Percentiles rank a stretch among this genome's conserved stretches.
phyloP scores from a whole-genome alignment of 345 rosid species.

The Eutrema yunnanense region DNA sequence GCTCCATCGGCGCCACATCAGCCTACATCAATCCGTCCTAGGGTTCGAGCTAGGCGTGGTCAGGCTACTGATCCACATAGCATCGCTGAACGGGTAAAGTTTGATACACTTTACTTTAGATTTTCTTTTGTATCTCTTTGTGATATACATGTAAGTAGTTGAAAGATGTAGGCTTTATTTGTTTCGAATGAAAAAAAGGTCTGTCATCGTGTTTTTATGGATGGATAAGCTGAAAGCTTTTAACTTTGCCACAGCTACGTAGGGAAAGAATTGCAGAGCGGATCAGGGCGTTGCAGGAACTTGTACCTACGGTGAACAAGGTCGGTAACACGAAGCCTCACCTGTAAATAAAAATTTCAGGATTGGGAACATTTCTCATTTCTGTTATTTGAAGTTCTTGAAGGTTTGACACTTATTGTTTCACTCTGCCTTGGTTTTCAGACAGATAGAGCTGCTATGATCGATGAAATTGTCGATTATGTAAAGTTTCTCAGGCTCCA shows the following conservation, averaged over 20 bases:
- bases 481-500: constrained; percentile 98
- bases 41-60: constrained; percentile 98
- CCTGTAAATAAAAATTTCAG: neutral
- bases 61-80: constrained; percentile 99
- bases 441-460: constrained; percentile 98
- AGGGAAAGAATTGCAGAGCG: constrained; percentile 98
- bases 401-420: neutral
- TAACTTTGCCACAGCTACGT: constrained; percentile 60
- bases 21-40: constrained; percentile 80
- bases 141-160: neutral
- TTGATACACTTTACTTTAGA: neutral
- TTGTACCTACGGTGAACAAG: constrained; percentile 98
- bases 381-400: neutral
- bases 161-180: neutral
- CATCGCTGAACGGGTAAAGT: constrained; percentile 91
- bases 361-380: neutral
- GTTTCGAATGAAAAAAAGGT: neutral
- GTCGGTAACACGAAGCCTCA: constrained; percentile 29
- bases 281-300: constrained; percentile 93
- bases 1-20: constrained; percentile 78
- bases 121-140: neutral
- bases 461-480: constrained; percentile 98
- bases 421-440: constrained; percentile 25
- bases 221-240: neutral
- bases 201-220: neutral